These are phyloP conservation scores for Amanita rimosa DNA, from an alignment of 768 basidiomycete genomes.

Conservation along the genomic window DNA sequence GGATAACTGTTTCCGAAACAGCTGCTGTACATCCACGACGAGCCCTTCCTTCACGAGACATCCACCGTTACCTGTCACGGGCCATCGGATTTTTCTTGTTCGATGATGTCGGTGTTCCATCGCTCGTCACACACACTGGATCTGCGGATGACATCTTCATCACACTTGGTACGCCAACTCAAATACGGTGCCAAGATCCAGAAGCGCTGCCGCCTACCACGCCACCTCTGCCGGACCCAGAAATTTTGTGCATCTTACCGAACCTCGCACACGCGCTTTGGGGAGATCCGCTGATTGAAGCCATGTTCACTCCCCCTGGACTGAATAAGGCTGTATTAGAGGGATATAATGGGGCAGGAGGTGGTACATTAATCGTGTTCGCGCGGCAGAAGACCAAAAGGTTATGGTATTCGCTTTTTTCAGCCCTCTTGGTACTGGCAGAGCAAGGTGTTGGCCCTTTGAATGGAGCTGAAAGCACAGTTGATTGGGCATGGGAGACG, in stretches of 20 bases:
- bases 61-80: conserved; percentile 44
- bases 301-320: conserved; percentile 40
- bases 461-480: conserved; percentile 1
- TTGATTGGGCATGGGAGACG: conserved; percentile 29
- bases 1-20: no score
- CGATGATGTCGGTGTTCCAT: conserved; percentile 65
- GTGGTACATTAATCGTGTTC: conserved; percentile 39
- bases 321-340: conserved; percentile 42
- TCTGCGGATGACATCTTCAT: conserved; percentile 49
- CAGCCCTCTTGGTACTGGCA: conserved; percentile 42
- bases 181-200: background rate
- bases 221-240: conserved; percentile 11
- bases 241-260: conserved; percentile 36
- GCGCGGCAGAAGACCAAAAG: conserved; percentile 65
- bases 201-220: background rate
- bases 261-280: conserved; percentile 48
- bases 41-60: conserved; percentile 26
- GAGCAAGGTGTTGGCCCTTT: conserved; percentile 17
- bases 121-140: conserved; percentile 53
- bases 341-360: conserved; percentile 45
- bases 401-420: conserved; percentile 64
- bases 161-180: conserved; percentile 17
- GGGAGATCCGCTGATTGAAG: conserved; percentile 70
- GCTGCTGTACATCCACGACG: background rate
- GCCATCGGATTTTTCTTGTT: conserved; percentile 71